Conservation (phyloP, 768 basidiomycete genomes). For the Russula vinacea region DNA sequence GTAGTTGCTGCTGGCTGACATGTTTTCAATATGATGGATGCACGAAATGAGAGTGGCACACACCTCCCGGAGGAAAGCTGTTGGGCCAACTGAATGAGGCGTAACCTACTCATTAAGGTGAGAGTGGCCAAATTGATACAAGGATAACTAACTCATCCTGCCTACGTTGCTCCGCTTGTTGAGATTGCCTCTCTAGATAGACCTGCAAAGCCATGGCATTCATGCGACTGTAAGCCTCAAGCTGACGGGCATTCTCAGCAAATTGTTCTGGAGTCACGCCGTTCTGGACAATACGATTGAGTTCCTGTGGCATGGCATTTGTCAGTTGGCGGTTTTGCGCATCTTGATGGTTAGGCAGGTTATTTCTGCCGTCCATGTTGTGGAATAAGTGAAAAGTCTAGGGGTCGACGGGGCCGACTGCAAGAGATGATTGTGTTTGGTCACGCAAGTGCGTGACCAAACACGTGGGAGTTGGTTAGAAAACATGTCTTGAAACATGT, state of each 20-base stretch:
- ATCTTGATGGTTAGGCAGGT: constrained; percentile 9
- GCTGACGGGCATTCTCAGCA: constrained; percentile 24
- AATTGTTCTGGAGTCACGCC: constrained; percentile 25
- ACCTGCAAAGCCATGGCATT: constrained; percentile 23
- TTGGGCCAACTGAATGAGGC: constrained; percentile 20
- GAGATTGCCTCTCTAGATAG: constrained; percentile 16
- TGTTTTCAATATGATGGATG: not conserved
- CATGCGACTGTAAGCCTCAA: constrained; percentile 17
- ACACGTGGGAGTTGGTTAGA: too few relatives aligned
- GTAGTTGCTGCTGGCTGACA: constrained; percentile 20
- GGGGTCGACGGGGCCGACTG: not conserved
- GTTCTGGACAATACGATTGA: constrained; percentile 5
- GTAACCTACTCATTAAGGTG: constrained; percentile 9
- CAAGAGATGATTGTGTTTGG: too few relatives aligned
- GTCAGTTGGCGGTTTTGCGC: not conserved
- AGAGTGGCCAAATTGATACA: not conserved
- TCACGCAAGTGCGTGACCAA: not conserved
- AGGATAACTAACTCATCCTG: constrained; percentile 19
- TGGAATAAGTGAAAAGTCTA: not conserved
- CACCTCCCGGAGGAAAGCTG: constrained; percentile 20
- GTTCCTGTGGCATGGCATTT: not conserved
- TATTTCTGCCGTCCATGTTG: constrained; percentile 20
- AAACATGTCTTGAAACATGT: too few relatives aligned
- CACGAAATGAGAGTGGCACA: not conserved
- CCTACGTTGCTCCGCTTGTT: constrained; percentile 20